phyloP scores from a whole-genome alignment of 768 basidiomycete genomes.

The Mycena metata region DNA sequence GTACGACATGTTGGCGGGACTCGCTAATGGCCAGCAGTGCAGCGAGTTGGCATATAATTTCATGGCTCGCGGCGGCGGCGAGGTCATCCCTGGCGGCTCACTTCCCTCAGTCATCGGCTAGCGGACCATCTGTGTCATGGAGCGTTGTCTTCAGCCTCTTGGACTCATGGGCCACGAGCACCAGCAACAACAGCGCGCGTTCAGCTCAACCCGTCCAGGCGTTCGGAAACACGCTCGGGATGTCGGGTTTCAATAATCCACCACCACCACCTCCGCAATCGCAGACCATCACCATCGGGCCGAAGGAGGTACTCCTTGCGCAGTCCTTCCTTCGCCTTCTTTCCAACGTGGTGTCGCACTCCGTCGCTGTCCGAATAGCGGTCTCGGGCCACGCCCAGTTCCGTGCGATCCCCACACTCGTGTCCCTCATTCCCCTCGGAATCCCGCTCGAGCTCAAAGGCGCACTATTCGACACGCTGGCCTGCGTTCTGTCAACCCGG shows the following conservation, averaged over 20 bases:
- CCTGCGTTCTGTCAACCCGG: constrained; percentile 89
- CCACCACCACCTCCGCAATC: constrained; percentile 58
- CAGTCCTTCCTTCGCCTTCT: constrained; percentile 87
- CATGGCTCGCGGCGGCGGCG: constrained; percentile 81
- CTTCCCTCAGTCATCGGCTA: constrained; percentile 64
- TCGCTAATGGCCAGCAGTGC: constrained; percentile 87
- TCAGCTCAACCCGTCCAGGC: constrained; percentile 59
- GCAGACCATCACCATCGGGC: constrained; percentile 65
- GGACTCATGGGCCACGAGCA: constrained; percentile 74
- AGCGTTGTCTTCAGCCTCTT: constrained; percentile 78
- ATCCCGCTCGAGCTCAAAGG: constrained; percentile 95
- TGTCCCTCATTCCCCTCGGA: constrained; percentile 81
- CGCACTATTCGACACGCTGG: constrained; percentile 82
- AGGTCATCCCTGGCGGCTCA: constrained; percentile 73
- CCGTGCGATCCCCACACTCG: constrained; percentile 84
- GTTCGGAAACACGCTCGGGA: constrained; percentile 44
- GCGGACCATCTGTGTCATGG: constrained; percentile 82
- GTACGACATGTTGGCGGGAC: constrained; percentile 90
- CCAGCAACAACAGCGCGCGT: constrained; percentile 51
- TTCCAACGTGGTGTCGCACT: constrained; percentile 79
- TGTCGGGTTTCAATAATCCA: constrained; percentile 42
- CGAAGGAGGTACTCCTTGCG: constrained; percentile 83
- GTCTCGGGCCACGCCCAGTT: constrained; percentile 83
- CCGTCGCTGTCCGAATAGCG: constrained; percentile 82
- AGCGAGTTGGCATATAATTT: constrained; percentile 93